Conservation (phyloP, 495 filamentous ascomycete genomes). For the Annulohypoxylon nitens region DNA sequence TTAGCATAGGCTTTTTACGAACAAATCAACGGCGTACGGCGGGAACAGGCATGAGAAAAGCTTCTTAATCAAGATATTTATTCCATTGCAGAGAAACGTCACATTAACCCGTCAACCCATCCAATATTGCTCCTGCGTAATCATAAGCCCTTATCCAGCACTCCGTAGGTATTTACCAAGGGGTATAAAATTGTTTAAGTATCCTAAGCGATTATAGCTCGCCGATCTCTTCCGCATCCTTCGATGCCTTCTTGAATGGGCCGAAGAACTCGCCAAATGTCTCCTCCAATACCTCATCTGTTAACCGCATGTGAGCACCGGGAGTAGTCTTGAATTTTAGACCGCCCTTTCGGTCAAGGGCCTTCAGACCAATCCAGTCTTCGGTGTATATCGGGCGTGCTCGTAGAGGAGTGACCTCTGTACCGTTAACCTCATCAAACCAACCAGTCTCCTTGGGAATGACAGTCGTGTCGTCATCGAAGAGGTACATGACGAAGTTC, state of each 20-base stretch:
- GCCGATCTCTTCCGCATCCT: slow-evolving; percentile 24
- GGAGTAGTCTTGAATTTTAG: slow-evolving; percentile 77
- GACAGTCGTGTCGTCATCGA: slow-evolving; percentile 85
- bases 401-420: slow-evolving; percentile 73
- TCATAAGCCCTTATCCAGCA: slow-evolving; percentile 15
- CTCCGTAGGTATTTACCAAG: slow-evolving; percentile 11
- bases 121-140: slow-evolving; percentile 26
- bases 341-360: slow-evolving; percentile 81
- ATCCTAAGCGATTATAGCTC: slow-evolving; percentile 46
- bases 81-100: slow-evolving; percentile 21
- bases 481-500: slow-evolving; percentile 90
- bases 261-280: slow-evolving; percentile 82
- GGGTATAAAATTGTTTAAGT: slow-evolving; percentile 30
- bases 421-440: slow-evolving; percentile 88
- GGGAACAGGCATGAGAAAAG: slow-evolving; percentile 30
- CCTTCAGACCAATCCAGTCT: slow-evolving; percentile 93
- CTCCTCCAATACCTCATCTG: slow-evolving; percentile 72
- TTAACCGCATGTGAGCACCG: slow-evolving; percentile 88
- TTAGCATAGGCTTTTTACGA: slow-evolving; percentile 43
- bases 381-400: slow-evolving; percentile 84
- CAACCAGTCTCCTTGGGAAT: slow-evolving; percentile 92
- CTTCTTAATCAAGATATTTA: slow-evolving; percentile 17
- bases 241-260: slow-evolving; percentile 55
- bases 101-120: slow-evolving; percentile 15
- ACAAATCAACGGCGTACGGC: slow-evolving; percentile 35